Evolutionary conservation across 2,329 filamentous ascomycete genomes (phyloP).

Genomic region (Xylariaceae sp.): DNA sequence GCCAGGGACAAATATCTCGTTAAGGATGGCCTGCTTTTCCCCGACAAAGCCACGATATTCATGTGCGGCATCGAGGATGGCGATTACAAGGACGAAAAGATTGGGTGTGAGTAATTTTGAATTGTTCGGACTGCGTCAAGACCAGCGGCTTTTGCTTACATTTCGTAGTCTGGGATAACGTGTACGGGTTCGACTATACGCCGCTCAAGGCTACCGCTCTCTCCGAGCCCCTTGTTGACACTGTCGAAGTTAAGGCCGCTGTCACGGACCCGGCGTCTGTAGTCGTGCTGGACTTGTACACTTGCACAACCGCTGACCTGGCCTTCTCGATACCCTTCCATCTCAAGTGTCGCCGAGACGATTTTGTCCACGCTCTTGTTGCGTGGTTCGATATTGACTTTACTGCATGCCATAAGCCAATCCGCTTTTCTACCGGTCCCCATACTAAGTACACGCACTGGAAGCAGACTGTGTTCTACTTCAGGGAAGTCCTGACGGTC

Average conservation of each 20-base stretch:
- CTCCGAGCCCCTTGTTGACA: constrained; percentile 95
- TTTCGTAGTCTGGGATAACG: constrained; percentile 91
- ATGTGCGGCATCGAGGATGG: constrained; percentile 97
- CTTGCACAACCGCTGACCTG: constrained; percentile 80
- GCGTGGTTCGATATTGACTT: constrained; percentile 99
- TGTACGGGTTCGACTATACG: constrained; percentile 96
- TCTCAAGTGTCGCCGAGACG: constrained; percentile 79
- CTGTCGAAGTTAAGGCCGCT: constrained; percentile 94
- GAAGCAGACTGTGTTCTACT: constrained; percentile 99
- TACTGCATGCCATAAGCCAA: constrained; percentile 96
- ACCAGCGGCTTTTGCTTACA: constrained; percentile 32
- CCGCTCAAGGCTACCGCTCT: constrained; percentile 93
- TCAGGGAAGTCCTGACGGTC: constrained; percentile 90
- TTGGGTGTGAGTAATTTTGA: constrained; percentile 76
- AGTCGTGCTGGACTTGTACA: constrained; percentile 92
- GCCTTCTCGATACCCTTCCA: constrained; percentile 81
- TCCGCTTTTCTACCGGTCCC: constrained; percentile 94
- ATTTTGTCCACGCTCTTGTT: constrained; percentile 95
- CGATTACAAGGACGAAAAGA: constrained; percentile 99
- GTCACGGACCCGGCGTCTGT: constrained; percentile 89
- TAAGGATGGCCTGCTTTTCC: constrained; percentile 92
- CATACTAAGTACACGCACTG: constrained; percentile 99
- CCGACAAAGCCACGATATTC: constrained; percentile 98
- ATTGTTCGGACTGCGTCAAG: neutral
- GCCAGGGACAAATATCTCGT: constrained; percentile 90